A percentile compares a stretch with the other conserved stretches of the same genome.
Evolutionary conservation across 108 stramenopile genomes (phyloP).

Genomic region (Cyclotella atomus): DNA sequence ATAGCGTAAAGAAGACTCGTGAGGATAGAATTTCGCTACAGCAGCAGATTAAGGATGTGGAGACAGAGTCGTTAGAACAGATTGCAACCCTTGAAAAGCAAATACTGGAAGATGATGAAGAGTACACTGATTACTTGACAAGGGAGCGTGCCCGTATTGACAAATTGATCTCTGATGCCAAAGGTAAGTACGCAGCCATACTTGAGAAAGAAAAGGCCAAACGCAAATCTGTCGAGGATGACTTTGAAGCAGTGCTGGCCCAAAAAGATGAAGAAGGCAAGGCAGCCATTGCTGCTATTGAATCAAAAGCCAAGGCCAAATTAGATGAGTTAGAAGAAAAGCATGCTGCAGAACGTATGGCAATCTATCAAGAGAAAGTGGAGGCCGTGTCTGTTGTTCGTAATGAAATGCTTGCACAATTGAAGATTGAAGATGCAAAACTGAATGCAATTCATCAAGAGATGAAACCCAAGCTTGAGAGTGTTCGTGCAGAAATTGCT

Average conservation of each 20-base stretch:
- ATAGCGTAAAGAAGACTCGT: conserved; percentile 15
- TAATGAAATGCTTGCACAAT: conserved; percentile 29
- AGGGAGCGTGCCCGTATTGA: conserved; percentile 24
- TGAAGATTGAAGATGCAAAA: conserved; percentile 36
- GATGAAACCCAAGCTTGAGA: conserved; percentile 33
- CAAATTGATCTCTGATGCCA: conserved; percentile 27
- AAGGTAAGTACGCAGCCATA: conserved; percentile 25
- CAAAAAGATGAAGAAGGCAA: conserved; percentile 15
- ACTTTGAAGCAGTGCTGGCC: conserved; percentile 15
- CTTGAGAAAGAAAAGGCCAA: conserved; percentile 18
- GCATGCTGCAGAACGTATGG: conserved; percentile 39
- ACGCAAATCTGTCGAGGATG: conserved; percentile 13
- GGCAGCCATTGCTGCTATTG: conserved; percentile 20
- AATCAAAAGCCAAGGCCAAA: conserved; percentile 26
- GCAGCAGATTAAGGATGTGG: conserved; percentile 27
- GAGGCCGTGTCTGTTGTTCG: conserved; percentile 30
- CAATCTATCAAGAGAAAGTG: conserved; percentile 37
- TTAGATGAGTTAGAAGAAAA: conserved; percentile 32
- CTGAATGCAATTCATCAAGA: conserved; percentile 21
- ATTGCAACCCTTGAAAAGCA: conserved; percentile 30
- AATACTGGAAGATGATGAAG: conserved; percentile 20
- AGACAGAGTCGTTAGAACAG: conserved; percentile 26
- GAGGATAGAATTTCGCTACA: conserved; percentile 34
- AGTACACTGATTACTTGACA: conserved; percentile 18
- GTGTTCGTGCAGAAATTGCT: conserved; percentile 23